Conservation (phyloP, 2,329 filamentous ascomycete species). For the Colletotrichum sp. region DNA sequence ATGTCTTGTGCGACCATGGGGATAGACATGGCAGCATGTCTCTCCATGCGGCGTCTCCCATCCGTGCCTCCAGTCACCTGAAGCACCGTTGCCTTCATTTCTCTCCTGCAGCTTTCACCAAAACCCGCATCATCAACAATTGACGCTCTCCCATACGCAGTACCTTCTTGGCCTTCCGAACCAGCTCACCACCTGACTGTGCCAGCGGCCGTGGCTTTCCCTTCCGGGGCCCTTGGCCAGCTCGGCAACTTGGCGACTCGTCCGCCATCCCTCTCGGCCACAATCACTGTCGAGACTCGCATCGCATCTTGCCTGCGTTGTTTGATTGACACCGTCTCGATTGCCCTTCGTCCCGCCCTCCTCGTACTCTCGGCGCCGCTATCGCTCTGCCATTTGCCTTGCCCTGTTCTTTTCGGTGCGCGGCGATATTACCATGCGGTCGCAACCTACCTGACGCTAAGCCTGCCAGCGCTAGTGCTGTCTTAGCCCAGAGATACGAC, state of each 20-base stretch:
- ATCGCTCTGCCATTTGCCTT: background rate
- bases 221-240: background rate
- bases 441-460: background rate
- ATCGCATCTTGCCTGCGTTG: background rate
- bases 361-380: background rate
- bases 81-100: background rate
- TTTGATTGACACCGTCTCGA: background rate
- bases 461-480: background rate
- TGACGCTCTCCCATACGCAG: background rate
- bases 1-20: background rate
- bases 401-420: background rate
- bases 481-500: background rate
- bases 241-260: constrained; percentile 4
- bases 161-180: background rate
- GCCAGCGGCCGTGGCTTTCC: constrained; percentile 1
- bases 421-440: background rate
- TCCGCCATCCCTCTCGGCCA: background rate
- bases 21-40: background rate
- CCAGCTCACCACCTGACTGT: background rate
- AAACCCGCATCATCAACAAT: background rate
- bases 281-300: background rate
- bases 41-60: background rate
- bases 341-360: background rate
- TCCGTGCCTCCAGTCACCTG: background rate
- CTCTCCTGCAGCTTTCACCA: background rate